Evolutionary conservation across 352 stramenopile species (phyloP).

Genomic region (Pythium guiyangense): DNA sequence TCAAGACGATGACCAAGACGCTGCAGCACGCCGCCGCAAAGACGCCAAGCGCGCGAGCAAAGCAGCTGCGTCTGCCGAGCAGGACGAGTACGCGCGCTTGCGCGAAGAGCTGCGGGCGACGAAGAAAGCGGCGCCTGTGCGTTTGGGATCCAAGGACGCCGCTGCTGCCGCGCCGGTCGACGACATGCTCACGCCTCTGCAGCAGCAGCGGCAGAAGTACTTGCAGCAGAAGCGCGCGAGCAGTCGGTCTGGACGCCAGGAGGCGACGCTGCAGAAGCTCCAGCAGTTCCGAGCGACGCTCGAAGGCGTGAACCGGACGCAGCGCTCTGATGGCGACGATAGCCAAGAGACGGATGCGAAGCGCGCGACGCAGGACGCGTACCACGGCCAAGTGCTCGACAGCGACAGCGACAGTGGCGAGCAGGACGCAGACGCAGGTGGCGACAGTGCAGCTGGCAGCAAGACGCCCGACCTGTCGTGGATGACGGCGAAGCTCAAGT

Average conservation of each 20-base stretch:
- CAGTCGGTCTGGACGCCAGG: conserved; percentile 45
- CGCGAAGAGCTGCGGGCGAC: conserved; percentile 60
- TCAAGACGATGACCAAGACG: background rate
- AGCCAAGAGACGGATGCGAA: conserved; percentile 7
- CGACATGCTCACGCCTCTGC: conserved; percentile 72
- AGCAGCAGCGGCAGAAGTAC: conserved; percentile 73
- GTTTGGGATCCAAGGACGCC: too few relatives aligned
- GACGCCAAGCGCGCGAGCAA: conserved; percentile 10
- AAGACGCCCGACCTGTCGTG: conserved; percentile 57
- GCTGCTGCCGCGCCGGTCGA: conserved; percentile 44
- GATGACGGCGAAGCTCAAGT: conserved; percentile 87
- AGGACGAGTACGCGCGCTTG: conserved; percentile 64
- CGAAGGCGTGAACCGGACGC: conserved; percentile 30
- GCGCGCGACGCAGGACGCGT: conserved; percentile 22
- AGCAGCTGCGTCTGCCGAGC: conserved; percentile 18
- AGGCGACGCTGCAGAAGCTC: conserved; percentile 68
- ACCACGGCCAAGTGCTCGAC: conserved; percentile 70
- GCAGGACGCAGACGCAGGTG: conserved; percentile 20
- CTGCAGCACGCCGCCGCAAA: background rate
- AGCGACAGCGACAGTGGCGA: conserved; percentile 24
- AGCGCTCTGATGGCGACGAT: conserved; percentile 5
- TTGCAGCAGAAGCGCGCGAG: conserved; percentile 55
- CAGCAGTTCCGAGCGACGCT: conserved; percentile 59
- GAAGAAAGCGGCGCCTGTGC: conserved; percentile 51
- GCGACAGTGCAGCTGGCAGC: conserved; percentile 1